phyloP scores from a whole-genome alignment of 352 stramenopile genomes.

The Globisporangium paddicum region DNA sequence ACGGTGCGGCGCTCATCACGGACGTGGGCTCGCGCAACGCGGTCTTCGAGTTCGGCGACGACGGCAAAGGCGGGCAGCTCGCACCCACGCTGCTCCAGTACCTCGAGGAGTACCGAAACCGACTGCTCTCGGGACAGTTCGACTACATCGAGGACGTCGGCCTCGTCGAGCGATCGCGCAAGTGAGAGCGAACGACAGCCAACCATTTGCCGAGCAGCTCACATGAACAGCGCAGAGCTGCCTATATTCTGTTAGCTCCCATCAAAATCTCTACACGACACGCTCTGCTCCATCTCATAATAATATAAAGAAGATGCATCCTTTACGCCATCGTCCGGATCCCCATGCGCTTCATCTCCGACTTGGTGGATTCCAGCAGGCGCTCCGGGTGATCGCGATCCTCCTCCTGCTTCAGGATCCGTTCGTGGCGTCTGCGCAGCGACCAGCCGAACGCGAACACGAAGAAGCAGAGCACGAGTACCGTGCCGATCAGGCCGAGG shows the following conservation, averaged over 20 bases:
- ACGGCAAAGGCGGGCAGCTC: constrained; percentile 48
- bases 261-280: neutral
- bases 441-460: constrained; percentile 58
- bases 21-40: constrained; percentile 48
- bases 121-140: constrained; percentile 74
- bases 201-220: neutral
- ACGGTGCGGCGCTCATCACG: constrained; percentile 58
- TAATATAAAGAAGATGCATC: constrained; percentile 11
- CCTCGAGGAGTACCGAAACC: constrained; percentile 77
- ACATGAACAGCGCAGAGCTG: neutral
- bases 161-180: constrained; percentile 68
- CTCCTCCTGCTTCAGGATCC: constrained; percentile 25
- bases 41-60: constrained; percentile 66
- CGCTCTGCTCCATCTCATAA: neutral
- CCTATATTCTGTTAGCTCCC: neutral
- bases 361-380: constrained; percentile 18
- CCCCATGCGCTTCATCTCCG: constrained; percentile 66
- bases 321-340: constrained; percentile 48
- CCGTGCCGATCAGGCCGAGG: constrained; percentile 47
- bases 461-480: constrained; percentile 52
- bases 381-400: constrained; percentile 9
- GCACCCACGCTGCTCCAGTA: constrained; percentile 57
- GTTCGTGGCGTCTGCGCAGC: constrained; percentile 48
- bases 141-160: constrained; percentile 84
- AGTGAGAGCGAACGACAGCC: constrained; percentile 22